phyloP scores from a whole-genome alignment of 139 green algal genomes.

The Coelastrella sp. region DNA sequence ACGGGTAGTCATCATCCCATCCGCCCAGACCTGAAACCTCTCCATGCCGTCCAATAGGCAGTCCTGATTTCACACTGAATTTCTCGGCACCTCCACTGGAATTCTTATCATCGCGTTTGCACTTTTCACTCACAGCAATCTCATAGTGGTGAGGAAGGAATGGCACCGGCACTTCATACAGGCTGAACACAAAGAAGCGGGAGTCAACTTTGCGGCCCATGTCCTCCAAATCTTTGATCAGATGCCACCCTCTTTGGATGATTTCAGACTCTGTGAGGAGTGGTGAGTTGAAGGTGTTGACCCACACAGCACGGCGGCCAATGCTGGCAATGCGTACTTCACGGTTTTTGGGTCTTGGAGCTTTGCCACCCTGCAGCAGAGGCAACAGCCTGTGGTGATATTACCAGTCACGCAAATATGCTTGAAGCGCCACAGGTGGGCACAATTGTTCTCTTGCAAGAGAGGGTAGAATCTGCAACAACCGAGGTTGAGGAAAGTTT shows the following conservation, averaged over 20 bases:
- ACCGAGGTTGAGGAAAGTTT: too few relatives aligned
- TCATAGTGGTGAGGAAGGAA: conserved; percentile 36
- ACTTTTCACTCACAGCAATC: conserved; percentile 18
- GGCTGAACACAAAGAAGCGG: conserved; percentile 26
- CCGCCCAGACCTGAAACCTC: not conserved
- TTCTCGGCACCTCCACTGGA: not conserved
- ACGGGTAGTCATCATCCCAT: conserved; percentile 12
- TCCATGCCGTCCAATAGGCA: not conserved
- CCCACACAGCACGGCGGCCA: not conserved
- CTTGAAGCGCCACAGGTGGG: too few relatives aligned
- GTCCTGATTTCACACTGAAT: not conserved
- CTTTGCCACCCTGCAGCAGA: conserved; percentile 1
- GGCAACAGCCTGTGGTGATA: not conserved
- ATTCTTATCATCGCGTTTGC: not conserved
- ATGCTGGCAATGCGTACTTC: conserved; percentile 15
- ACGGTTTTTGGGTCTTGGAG: conserved; percentile 20
- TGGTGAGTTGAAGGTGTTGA: conserved; percentile 1
- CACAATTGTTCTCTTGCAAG: too few relatives aligned
- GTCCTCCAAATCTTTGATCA: conserved; percentile 23
- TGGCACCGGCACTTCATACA: conserved; percentile 26
- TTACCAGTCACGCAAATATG: too few relatives aligned
- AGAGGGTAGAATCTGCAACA: too few relatives aligned
- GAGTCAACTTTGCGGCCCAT: conserved; percentile 23
- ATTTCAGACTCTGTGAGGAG: conserved; percentile 18
- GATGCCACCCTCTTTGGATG: conserved; percentile 10